Percentiles rank a stretch among this genome's conserved stretches.
Evolutionary conservation across 2,329 filamentous ascomycete species (phyloP).

Genomic region (Pseudogymnoascus sp.): DNA sequence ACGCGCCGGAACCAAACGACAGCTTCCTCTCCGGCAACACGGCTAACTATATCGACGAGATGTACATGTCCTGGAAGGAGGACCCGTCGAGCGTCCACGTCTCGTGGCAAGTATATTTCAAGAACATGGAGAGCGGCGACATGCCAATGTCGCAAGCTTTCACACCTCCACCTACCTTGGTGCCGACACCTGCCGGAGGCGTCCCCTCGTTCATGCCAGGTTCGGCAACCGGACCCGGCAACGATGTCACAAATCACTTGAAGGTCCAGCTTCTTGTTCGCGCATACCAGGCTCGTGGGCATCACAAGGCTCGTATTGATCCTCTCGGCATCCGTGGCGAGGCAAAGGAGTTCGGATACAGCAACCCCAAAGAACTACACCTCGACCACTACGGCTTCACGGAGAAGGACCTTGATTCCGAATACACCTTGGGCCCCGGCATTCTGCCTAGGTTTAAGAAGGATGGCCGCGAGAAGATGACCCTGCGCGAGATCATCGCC

Average conservation of each 20-base stretch:
- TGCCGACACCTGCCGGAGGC: conserved; percentile 71
- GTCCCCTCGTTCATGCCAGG: conserved; percentile 65
- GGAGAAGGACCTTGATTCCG: conserved; percentile 84
- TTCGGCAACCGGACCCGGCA: conserved; percentile 56
- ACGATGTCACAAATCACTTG: conserved; percentile 88
- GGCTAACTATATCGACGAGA: conserved; percentile 98
- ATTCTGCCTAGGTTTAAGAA: conserved; percentile 91
- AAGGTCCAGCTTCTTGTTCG: conserved; percentile 96
- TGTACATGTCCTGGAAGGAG: conserved; percentile 97
- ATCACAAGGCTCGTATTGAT: conserved; percentile 97
- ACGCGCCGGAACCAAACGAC: conserved; percentile 72
- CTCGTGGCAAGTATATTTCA: conserved; percentile 99
- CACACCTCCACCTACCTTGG: conserved; percentile 85
- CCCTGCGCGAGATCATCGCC: conserved; percentile 82
- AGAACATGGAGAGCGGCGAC: conserved; percentile 96
- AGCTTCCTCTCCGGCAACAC: conserved; percentile 95
- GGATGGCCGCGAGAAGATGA: conserved; percentile 89
- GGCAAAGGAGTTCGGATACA: conserved; percentile 73
- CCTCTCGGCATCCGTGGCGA: conserved; percentile 88
- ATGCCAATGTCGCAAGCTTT: conserved; percentile 98
- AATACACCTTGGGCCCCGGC: conserved; percentile 86
- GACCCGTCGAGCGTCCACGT: conserved; percentile 91
- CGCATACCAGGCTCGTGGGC: conserved; percentile 94
- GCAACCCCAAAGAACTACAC: conserved; percentile 84
- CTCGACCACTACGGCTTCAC: conserved; percentile 93